Evolutionary conservation across 177 flowering plant species (phyloP), one percentile per base, ranked within the genome.

Genomic region (Vitis hybrid): DNA sequence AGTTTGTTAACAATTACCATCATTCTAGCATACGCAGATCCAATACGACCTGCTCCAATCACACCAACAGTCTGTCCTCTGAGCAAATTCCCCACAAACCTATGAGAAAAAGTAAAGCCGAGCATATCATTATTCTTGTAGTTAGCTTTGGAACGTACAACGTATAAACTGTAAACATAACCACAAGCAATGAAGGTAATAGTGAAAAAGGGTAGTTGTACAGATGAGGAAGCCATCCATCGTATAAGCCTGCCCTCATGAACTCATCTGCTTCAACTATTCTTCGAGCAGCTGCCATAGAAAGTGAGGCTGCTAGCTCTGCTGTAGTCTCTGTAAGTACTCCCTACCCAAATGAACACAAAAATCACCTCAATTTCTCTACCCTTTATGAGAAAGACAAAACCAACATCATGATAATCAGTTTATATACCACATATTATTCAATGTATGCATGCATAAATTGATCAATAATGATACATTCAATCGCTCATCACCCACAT

Each of bases 171-270:
- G 27, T 27, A 63, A 63, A 32, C 27, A 27, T 27, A n/a, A 17
- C 15, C 4, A 51, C 21, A 49, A 48, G 56, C 56, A 32, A 10
- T 67, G 41, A 58, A 58, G 55, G 64, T 9, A 24, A 41, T 8
- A 46, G 1, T 2, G 9, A 11, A 1, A 0, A 32, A 52, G 3
- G 48, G 18, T 61, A 51, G 11, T 55, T 89, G 70, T 91, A 94
- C 99, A 91, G 78, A 79, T 94, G 83, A 70, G 99, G 99, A 76
- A 94, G 97, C 99, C 99, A 94, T 81, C 97, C 97, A 72, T 92
- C 98, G 72, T 92, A 94, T 79, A 90, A 76, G 66, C 99, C 99
- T n/a, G 92, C 96, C 77, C 98, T 90, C 97, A 92, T 94, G 84
- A 94, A 94, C 82, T 80, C 90, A 78, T 94, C 99, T 41, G 98